Conservation (phyloP, 768 basidiomycete genomes). For the Vararia minispora region DNA sequence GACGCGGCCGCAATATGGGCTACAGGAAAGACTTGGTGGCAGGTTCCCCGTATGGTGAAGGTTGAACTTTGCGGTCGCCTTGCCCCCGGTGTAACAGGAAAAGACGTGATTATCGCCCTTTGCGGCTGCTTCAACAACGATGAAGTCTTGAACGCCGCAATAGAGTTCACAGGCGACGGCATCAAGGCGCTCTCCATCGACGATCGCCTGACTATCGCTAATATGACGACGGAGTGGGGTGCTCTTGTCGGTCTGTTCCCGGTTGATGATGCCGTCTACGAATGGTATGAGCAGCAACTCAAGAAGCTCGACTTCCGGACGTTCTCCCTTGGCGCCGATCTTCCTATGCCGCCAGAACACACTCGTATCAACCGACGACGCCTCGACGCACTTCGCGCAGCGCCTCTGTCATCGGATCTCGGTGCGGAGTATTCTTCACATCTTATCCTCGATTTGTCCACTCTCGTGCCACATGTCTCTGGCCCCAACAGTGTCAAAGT, state of each 20-base stretch:
- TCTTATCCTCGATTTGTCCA: slow-evolving; percentile 84
- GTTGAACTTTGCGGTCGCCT: slow-evolving; percentile 82
- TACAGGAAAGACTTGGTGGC: slow-evolving; percentile 99
- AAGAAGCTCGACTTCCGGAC: slow-evolving; percentile 66
- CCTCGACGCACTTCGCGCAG: slow-evolving; percentile 49
- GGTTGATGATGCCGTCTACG: slow-evolving; percentile 66
- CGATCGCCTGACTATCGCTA: slow-evolving; percentile 92
- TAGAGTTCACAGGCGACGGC: slow-evolving; percentile 93
- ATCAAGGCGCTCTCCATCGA: slow-evolving; percentile 70
- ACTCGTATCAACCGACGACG: slow-evolving; percentile 74
- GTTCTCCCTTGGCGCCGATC: slow-evolving; percentile 44
- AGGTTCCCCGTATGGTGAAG: slow-evolving; percentile 92
- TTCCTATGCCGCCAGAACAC: slow-evolving; percentile 68
- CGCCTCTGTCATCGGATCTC: slow-evolving; percentile 54
- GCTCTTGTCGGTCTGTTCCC: slow-evolving; percentile 95
- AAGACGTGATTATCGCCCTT: slow-evolving; percentile 95
- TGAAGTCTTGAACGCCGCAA: slow-evolving; percentile 91
- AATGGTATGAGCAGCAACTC: slow-evolving; percentile 77
- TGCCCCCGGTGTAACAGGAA: slow-evolving; percentile 86
- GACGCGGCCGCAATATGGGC: slow-evolving; percentile 96
- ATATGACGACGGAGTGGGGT: slow-evolving; percentile 99
- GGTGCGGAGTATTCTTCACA: slow-evolving; percentile 78
- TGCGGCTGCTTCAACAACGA: slow-evolving; percentile 95
- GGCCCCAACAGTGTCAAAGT: slow-evolving; percentile 98
- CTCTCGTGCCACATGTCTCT: slow-evolving; percentile 90